Evolutionary conservation across 371 early-diverging fungal genomes (phyloP), one percentile per base, ranked within the genome.

Genomic region (Mortierella sp.): DNA sequence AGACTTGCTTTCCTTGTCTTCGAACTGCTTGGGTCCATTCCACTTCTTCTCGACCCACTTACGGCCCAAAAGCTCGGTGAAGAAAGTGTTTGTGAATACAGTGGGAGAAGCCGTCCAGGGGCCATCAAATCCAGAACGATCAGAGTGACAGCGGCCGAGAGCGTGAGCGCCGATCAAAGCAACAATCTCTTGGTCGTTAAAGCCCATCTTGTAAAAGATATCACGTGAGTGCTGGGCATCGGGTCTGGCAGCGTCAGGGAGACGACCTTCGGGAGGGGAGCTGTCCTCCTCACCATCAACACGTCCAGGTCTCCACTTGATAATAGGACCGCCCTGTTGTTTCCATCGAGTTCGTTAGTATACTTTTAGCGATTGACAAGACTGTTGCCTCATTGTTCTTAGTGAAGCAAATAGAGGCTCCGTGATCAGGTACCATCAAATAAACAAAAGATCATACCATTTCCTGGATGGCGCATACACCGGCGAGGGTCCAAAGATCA

Each of bases 151-250:
- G 66, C 97, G 90, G 21, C 98, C 98, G n/a, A 98, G 81, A n/a
- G 94, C 89, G 83, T 98, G 98, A 44, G 94, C 98, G 30, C 98
- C 98, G n/a, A 86, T 58, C 60, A 98, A 88, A 14, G 97, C 97
- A 61, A 94, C 94, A 74, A 96, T 96, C 79, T 98, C 98, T 81
- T 94, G 96, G 84, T 97, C 98, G 84, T 94, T 90, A 84, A 98
- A 95, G 48, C 96, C 95, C 98, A 97, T 97, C 64, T 96, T 90
- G 86, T 95, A 92, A 82, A 97, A 98, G 71, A 95, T 82, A 62
- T 92, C 88, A 45, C 96, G 90, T 55, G 92, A 83, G 83, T 95
- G 95, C 52, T 86, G 76, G 66, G 90, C 82, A 59, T 90, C 94
- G 45, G 77, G 55, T 80, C 93, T 83, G 37, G 90, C 62, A 46